Evolutionary conservation across 306 rosid genomes (phyloP).

Genomic region (Pachyrhizus erosus): DNA sequence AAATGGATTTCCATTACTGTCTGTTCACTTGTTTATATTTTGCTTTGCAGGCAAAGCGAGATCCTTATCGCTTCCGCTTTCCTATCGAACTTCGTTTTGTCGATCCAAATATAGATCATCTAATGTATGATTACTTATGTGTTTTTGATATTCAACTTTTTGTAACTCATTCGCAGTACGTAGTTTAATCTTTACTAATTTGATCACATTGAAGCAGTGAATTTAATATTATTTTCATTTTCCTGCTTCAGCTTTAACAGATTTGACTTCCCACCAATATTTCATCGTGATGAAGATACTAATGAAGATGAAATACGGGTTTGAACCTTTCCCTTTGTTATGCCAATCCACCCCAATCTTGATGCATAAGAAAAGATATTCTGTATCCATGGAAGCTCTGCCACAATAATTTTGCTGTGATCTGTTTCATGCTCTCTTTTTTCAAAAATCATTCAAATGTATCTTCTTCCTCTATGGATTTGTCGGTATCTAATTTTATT

Average conservation of each 20-base stretch:
- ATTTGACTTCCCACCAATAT: slow-evolving; percentile 89
- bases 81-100: slow-evolving; percentile 95
- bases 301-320: slow-evolving; percentile 91
- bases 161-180: slow-evolving; percentile 17
- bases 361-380: slow-evolving; percentile 19
- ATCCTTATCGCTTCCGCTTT: slow-evolving; percentile 93
- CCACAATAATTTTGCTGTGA: slow-evolving; percentile 16
- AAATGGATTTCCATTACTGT: slow-evolving; percentile 16
- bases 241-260: slow-evolving; percentile 78
- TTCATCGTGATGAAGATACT: slow-evolving; percentile 76
- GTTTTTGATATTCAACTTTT: slow-evolving; percentile 42
- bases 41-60: slow-evolving; percentile 85
- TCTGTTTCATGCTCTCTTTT: slow-evolving; percentile 13
- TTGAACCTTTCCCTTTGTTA: slow-evolving; percentile 48
- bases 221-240: slow-evolving; percentile 44
- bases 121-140: slow-evolving; percentile 66
- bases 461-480: neutral
- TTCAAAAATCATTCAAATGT: slow-evolving; percentile 9
- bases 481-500: neutral
- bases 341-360: slow-evolving; percentile 24
- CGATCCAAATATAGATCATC: slow-evolving; percentile 91
- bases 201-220: slow-evolving; percentile 29
- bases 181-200: slow-evolving; percentile 34
- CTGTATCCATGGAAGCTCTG: slow-evolving; percentile 26
- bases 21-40: slow-evolving; percentile 22